Evolutionary conservation across 2,329 filamentous ascomycete genomes (phyloP), one percentile per base, ranked within the genome.

Genomic region (Ramularia endophylla): DNA sequence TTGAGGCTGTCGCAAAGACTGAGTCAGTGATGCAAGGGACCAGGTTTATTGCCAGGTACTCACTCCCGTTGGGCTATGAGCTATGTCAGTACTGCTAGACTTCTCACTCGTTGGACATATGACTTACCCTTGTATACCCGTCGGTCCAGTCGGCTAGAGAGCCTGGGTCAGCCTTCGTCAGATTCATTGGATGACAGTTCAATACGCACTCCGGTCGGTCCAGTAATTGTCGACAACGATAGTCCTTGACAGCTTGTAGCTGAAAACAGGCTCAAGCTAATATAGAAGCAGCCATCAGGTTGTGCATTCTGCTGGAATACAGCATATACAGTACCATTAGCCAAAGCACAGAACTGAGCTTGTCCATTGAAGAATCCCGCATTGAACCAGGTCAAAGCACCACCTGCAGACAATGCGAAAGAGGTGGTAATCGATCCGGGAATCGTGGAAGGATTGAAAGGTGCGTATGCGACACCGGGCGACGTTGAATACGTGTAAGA

Each of bases 301-400:
- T 51, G 47, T 2, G 43, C 48, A 36, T 51, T 44, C 9, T 55
- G 38, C 19, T 49, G 43, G 29, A 57, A 60, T 1, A 58, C 50
- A 1, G 56, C 55, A 36, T 56, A 60, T 7, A 60, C 48, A 8
- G 55, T 56, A 5, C 56, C 57, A 31, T 60, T 58, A n/a, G 25
- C 33, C 9, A 60, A 18, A 1, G 55, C 43, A 38, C 57, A 60
- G 43, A 60, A 60, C 4, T 42, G 42, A 2, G 57, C 57, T 36
- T 59, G 46, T 3, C 56, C 55, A 15, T 56, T 56, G 25, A 43
- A 53, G 40, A 60, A 60, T 2, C 33, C 46, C 6, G 37, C 25
- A 33, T 59, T 58, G 27, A 44, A 43, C 56, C 57, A 60, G 2
- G 43, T 49, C 5, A 60, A 40, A 17, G 41, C 28, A n/a, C 53